Evolutionary conservation across 2,329 filamentous ascomycete genomes (phyloP), one percentile per base, ranked within the genome.

Genomic region (Venturia asperata): DNA sequence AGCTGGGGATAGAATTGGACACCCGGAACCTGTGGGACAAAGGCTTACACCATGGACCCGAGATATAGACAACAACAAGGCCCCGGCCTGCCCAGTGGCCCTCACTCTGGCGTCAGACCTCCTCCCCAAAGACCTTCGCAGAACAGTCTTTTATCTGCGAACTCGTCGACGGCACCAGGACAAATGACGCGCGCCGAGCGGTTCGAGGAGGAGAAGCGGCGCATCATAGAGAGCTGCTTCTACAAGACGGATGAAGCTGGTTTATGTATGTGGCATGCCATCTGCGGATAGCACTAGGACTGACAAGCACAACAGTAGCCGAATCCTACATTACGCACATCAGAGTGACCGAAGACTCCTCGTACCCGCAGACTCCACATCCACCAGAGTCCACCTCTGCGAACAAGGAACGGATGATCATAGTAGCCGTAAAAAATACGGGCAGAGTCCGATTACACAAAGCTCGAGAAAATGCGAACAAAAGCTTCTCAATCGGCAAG

Each of bases 261-360:
- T 70, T 88, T 91, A 67, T 82, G 91, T 95, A 83, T 74, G 64
- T 66, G 34, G 45, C 10, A 27, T 52, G 11, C 11, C 45, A 65
- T 66, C 49, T 49, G 56, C 58, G 64, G 63, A 42, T 42, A 49
- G 61, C 13, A 39, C n/a, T 39, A 52, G 58, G 56, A 68, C 45
- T 63, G 24, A 63, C 61, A 24, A 19, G 24, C 27, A 34, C 61
- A 19, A 52, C 63, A 91, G 88, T 90, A 70, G 81, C 87, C 70
- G 94, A 99, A 79, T 97, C 92, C 42, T 99, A 99, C 79, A 99
- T 99, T 72, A 99, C 94, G 27, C 94, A 99, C 75, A 92, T 97
- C 71, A 86, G 88, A 72, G 92, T 99, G 72, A 86, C 85, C 69
- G 94, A 99, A 79, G 96, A 91, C 81, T 87, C 87, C 66, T 83